Evolutionary conservation across 192 early-diverging fungal species (phyloP).

Genomic region (Coemansia sp.): DNA sequence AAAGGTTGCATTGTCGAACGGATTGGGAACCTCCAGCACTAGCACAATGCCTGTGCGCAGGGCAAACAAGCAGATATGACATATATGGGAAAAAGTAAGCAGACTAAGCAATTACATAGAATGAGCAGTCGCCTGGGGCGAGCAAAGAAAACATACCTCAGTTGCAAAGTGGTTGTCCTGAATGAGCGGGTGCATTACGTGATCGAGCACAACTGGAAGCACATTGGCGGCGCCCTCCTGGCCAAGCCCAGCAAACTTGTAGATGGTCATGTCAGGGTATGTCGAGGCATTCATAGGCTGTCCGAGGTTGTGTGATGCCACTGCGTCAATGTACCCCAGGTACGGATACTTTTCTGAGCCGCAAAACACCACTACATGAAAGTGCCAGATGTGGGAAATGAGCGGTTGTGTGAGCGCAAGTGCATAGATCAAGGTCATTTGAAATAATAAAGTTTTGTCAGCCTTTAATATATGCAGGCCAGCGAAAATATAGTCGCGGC

Average conservation of each 20-base stretch:
- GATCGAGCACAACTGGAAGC: slow-evolving; percentile 78
- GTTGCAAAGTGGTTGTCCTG: slow-evolving; percentile 74
- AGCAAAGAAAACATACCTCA: slow-evolving; percentile 55
- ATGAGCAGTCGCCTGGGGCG: not conserved
- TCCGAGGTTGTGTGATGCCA: slow-evolving; percentile 71
- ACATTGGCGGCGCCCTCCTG: slow-evolving; percentile 71
- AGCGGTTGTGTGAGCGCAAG: not conserved
- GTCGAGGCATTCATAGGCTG: slow-evolving; percentile 73
- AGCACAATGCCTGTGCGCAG: not conserved
- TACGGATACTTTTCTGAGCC: slow-evolving; percentile 70
- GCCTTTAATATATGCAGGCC: slow-evolving; percentile 18
- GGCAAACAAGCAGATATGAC: not conserved
- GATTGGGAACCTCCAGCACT: slow-evolving; percentile 1
- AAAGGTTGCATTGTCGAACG: not conserved
- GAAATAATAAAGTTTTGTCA: slow-evolving; percentile 9
- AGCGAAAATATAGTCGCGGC: slow-evolving; percentile 2
- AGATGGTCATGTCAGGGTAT: slow-evolving; percentile 65
- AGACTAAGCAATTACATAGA: not conserved
- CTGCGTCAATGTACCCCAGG: slow-evolving; percentile 73
- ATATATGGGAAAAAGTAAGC: slow-evolving; percentile 13
- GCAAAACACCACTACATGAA: slow-evolving; percentile 75
- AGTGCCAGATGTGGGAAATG: not conserved
- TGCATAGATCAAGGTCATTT: not conserved
- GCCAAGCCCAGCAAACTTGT: slow-evolving; percentile 68
- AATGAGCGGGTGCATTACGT: slow-evolving; percentile 75